These are phyloP conservation scores for Diutina mesorugosa DNA, from an alignment of 1,139 yeast genomes.

Conservation along the genomic window DNA sequence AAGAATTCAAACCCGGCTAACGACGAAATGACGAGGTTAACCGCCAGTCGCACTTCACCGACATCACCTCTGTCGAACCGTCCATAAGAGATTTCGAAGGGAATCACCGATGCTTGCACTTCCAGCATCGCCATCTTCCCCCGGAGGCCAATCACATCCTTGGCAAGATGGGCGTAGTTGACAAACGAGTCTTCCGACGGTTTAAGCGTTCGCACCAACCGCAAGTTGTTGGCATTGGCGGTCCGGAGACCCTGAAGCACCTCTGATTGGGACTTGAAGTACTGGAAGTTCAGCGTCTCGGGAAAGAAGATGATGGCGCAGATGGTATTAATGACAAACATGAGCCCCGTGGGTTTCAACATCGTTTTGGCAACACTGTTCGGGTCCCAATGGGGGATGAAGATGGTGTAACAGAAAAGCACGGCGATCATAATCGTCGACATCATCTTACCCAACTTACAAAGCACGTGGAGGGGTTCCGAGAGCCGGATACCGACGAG, in stretches of 20 bases:
- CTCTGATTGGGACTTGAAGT: conserved; percentile 6
- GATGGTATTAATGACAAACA: conserved; percentile 12
- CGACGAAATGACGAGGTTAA: not conserved
- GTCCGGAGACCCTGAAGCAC: not conserved
- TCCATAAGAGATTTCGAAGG: not conserved
- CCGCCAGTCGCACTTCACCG: not conserved
- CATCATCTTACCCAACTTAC: conserved; percentile 16
- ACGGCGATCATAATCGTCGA: conserved; percentile 9
- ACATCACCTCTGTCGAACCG: not conserved
- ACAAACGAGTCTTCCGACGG: conserved; percentile 16
- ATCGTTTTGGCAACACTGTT: conserved; percentile 10
- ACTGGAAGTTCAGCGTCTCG: conserved; percentile 15
- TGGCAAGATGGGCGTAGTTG: conserved; percentile 3
- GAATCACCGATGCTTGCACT: not conserved
- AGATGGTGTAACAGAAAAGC: conserved; percentile 14
- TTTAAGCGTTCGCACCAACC: conserved; percentile 15
- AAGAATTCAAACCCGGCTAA: not conserved
- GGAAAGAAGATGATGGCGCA: conserved; percentile 17
- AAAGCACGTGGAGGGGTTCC: conserved; percentile 3
- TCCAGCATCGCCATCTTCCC: not conserved
- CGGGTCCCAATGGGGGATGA: conserved; percentile 17
- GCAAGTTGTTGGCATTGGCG: conserved; percentile 9
- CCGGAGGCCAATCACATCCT: not conserved
- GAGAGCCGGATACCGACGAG: conserved; percentile 6
- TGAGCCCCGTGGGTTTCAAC: conserved; percentile 15